Conservation (phyloP, 495 filamentous ascomycete species). For the Annulohypoxylon stygium region DNA sequence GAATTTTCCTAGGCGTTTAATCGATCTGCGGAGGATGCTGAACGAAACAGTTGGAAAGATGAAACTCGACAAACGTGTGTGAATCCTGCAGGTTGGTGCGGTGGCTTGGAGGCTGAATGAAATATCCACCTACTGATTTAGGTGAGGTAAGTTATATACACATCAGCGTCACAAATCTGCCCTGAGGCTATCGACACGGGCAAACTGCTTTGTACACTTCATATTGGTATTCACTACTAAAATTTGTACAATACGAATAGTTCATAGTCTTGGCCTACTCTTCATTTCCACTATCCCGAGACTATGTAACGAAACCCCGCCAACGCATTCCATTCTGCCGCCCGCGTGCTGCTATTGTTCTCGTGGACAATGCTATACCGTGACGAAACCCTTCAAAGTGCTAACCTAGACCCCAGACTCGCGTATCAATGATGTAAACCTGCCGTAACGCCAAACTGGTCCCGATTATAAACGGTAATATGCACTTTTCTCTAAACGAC, state of each 20-base stretch:
- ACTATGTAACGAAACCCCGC: constrained; percentile 11
- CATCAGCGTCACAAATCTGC: not conserved
- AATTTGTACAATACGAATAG: constrained; percentile 11
- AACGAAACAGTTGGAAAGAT: not conserved
- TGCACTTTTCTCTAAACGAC: constrained; percentile 30
- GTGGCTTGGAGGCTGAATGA: constrained; percentile 18
- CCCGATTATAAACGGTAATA: constrained; percentile 14
- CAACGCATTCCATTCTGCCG: constrained; percentile 19
- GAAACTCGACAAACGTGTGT: not conserved
- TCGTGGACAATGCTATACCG: constrained; percentile 24
- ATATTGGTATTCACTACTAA: constrained; percentile 22
- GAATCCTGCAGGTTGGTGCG: constrained; percentile 25
- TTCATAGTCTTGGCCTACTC: not conserved
- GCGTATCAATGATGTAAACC: not conserved
- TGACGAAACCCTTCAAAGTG: constrained; percentile 13
- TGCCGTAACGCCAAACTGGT: constrained; percentile 44
- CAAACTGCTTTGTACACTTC: constrained; percentile 26
- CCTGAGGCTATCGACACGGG: not conserved
- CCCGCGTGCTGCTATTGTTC: not conserved
- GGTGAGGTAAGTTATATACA: not conserved
- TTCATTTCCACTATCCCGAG: not conserved
- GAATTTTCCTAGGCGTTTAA: not conserved
- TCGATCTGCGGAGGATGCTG: constrained; percentile 3
- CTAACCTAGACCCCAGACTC: constrained; percentile 7
- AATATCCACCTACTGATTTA: not conserved